Base-by-base conservation (phyloP, 768 basidiomycete species). In the Suillus subluteus region DNA sequence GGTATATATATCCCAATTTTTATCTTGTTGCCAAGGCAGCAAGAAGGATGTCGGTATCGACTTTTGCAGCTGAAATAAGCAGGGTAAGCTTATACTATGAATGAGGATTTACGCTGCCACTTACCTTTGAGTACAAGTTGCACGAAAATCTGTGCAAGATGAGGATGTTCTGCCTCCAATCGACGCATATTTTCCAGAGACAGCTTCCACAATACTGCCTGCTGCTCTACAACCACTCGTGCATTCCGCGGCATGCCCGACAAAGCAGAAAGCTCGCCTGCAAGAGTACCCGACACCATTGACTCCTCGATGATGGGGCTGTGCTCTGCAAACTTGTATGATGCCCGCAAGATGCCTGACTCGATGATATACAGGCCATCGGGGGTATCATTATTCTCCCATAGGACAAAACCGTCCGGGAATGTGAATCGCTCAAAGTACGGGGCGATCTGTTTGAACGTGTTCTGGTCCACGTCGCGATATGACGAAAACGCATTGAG, bases 211-310 rank as follows among this genome's bases (percentile, higher is more conserved):
- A 99, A 69, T 16, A 90, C 86, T 8, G 87, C 89, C 9, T 88
- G 83, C 6, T 88, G 83, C 76, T 98, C 97, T 4, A 91, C 94
- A 0, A 90, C 81, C 43, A 94, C 94, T 5, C 91, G 93, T 32
- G 96, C 91, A 74, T 98, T 99, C 58, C 97, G 83, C 21, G 88
- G 83, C 23, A 90, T 82, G 26, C 88, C 88, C 11, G 95, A 89
- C 15, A 99, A 80, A 44, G 91, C 92, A 0, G 94, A 90, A 62
- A 99, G 77, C 78, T 98, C 97, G 0, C 97, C 97, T 12, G 96
- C 94, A 3, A 98, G 80, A 0, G 95, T 95, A 3, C 96, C 96
- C 4, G 94, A 88, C 0, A 96, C 94, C 95, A 97, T 97, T 2
- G 91, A 93, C 79, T 97, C 95, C 72, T 92, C 90, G 59, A 95